Conservation (phyloP, 1,284 basidiomycete species). For the Fomitopsis palustris region DNA sequence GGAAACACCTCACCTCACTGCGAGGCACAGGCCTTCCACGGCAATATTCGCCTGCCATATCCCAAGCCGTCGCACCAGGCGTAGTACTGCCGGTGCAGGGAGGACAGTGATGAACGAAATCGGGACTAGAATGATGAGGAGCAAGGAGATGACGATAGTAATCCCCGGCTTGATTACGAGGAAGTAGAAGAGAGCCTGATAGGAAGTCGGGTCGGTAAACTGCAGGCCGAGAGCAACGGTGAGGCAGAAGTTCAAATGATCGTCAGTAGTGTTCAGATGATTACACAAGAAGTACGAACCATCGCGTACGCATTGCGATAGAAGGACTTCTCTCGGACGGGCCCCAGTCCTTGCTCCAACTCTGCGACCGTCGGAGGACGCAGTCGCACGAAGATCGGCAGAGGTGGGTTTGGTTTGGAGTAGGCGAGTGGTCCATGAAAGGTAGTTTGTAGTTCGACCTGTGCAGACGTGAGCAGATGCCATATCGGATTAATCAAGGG, state of each 20-base stretch:
- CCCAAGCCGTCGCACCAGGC: slow-evolving; percentile 61
- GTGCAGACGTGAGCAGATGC: background rate
- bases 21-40: slow-evolving; percentile 63
- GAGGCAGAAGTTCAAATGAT: background rate
- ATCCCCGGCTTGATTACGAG: slow-evolving; percentile 79
- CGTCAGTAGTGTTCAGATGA: background rate
- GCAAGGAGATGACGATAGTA: slow-evolving; percentile 60
- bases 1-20: slow-evolving; percentile 11
- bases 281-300: slow-evolving; percentile 39
- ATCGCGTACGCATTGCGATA: slow-evolving; percentile 77
- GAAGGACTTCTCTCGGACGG: slow-evolving; percentile 56
- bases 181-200: slow-evolving; percentile 81
- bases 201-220: slow-evolving; percentile 77
- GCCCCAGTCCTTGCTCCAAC: slow-evolving; percentile 41
- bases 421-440: slow-evolving; percentile 68
- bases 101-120: slow-evolving; percentile 54
- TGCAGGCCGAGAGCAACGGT: slow-evolving; percentile 22
- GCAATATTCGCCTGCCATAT: slow-evolving; percentile 80
- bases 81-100: slow-evolving; percentile 62
- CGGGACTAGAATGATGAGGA: slow-evolving; percentile 53
- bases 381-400: slow-evolving; percentile 65
- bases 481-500: background rate
- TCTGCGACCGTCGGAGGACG: slow-evolving; percentile 46
- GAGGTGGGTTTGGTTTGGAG: slow-evolving; percentile 53
- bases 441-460: slow-evolving; percentile 63